Percentiles rank a stretch among this genome's conserved stretches.
Conservation (phyloP, 1,284 basidiomycete species). For the Porphyrellus sp. region DNA sequence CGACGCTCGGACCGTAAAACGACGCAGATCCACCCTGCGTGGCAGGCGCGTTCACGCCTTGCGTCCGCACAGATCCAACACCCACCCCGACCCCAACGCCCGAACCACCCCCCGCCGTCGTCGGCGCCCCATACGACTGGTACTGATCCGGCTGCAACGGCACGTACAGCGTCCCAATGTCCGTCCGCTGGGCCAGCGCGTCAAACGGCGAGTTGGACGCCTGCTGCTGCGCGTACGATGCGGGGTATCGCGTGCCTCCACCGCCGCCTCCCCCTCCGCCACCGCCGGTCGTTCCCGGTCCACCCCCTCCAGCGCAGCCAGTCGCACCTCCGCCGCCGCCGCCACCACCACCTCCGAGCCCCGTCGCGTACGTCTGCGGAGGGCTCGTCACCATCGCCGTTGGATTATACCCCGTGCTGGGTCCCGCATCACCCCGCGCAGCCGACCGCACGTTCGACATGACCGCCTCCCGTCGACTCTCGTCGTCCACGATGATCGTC, state of each 20-base stretch:
- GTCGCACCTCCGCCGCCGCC: background rate
- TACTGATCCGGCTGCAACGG: conserved; percentile 80
- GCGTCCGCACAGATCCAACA: conserved; percentile 34
- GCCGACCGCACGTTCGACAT: conserved; percentile 72
- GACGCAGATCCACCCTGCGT: conserved; percentile 40
- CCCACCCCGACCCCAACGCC: conserved; percentile 30
- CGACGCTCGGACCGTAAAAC: conserved; percentile 67
- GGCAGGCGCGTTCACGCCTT: conserved; percentile 36
- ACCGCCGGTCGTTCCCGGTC: background rate
- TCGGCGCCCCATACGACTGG: conserved; percentile 48
- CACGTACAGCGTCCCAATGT: conserved; percentile 66
- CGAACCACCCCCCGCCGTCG: conserved; percentile 32
- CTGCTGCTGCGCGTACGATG: conserved; percentile 47
- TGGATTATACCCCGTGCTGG: conserved; percentile 43
- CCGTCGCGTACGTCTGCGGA: conserved; percentile 62
- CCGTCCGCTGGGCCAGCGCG: conserved; percentile 55
- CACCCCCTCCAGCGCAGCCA: conserved; percentile 3
- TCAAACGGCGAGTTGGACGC: conserved; percentile 52
- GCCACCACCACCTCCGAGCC: conserved; percentile 2
- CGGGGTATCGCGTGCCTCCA: conserved; percentile 43
- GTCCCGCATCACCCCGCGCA: conserved; percentile 49
- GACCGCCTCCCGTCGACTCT: conserved; percentile 64
- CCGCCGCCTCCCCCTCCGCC: conserved; percentile 3
- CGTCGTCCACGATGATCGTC: conserved; percentile 57
- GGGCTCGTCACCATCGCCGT: conserved; percentile 64